Conservation (phyloP, 495 filamentous ascomycete species). For the Glonium stellatum region DNA sequence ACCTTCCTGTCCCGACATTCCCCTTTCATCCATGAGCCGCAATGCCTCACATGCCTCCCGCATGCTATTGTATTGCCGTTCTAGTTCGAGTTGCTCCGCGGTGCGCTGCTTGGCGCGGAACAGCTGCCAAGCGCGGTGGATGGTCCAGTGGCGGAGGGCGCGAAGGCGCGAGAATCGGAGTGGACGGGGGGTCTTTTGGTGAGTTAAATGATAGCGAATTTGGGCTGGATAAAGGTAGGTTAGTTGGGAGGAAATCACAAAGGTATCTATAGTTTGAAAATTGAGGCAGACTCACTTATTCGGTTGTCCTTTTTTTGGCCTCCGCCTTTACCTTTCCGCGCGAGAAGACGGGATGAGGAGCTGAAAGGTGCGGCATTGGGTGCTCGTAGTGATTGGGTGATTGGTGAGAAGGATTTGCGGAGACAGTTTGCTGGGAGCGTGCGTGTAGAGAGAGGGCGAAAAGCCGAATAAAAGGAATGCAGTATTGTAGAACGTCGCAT, state of each 20-base stretch:
- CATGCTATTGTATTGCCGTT: constrained; percentile 76
- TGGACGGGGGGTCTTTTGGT: constrained; percentile 64
- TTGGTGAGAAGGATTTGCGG: constrained; percentile 6
- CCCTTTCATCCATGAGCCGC: constrained; percentile 40
- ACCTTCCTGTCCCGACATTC: constrained; percentile 8
- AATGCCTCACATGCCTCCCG: constrained; percentile 72
- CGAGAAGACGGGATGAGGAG: constrained; percentile 15
- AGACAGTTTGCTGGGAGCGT: not conserved
- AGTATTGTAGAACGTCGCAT: constrained; percentile 4
- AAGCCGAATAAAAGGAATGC: constrained; percentile 2
- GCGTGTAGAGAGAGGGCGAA: constrained; percentile 5
- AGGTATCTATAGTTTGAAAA: not conserved
- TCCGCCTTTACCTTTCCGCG: constrained; percentile 14
- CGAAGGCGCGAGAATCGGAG: constrained; percentile 82
- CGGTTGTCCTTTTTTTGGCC: constrained; percentile 17
- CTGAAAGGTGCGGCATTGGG: constrained; percentile 5
- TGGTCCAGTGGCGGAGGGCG: constrained; percentile 94
- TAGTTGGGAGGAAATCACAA: not conserved
- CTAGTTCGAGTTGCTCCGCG: constrained; percentile 53
- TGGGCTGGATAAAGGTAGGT: constrained; percentile 37
- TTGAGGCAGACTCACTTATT: constrained; percentile 17
- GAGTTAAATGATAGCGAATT: constrained; percentile 60
- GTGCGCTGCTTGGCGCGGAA: constrained; percentile 58
- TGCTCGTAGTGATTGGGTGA: not conserved
- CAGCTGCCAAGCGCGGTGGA: constrained; percentile 88